Base-by-base conservation (phyloP, 805 yeast species). In the Schizosaccharomyces cryophilus region DNA sequence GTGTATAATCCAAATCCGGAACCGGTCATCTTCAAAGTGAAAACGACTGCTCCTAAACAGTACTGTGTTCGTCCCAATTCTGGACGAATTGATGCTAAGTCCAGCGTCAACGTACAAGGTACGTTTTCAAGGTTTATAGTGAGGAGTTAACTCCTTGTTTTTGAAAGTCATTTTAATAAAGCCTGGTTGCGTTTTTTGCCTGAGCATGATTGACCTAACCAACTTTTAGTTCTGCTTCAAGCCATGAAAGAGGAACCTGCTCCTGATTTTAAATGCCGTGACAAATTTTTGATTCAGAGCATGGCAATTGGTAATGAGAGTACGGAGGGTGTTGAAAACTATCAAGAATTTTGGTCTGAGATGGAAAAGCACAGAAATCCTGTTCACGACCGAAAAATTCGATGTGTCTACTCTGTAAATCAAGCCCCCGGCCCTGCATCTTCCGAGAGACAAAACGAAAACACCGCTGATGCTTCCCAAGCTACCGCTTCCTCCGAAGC, bases 1-100 rank as follows among this genome's bases (percentile, higher is more conserved):
- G 76, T 82, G 65, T 64, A 75, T 51, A 84, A 85, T 71, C 83
- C 81, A 66, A 74, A 83, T 51, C 71, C 79, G 17, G 75, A 76
- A 61, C 74, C 81, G 40, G 76, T 82, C 56, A 96, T 95, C 38
- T 93, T 87, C 78, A 93, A 93, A 75, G 96, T 93, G 69, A 93
- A 90, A n/a, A 51, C 56, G 2, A 56, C 60, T 56, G 60, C 60
- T 21, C 60, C 60, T 35, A 35, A 40, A 17, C 60, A 56, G 42
- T 56, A 56, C 21, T 56, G 60, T 40, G 60, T 56, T 3, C 42
- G 60, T 15, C 60, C 60, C 30, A 56, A 56, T 47, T n/a, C 26
- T 30, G 81, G 93, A 17, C 71, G 84, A 42, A 76, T 93, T 45
- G 51, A 45, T 7, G 26, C 51, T 3, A 45, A 45, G 26, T 45